Evolutionary conservation across 192 early-diverging fungal species (phyloP), one percentile per base, ranked within the genome.

Genomic region (Backusella mclennaniae): DNA sequence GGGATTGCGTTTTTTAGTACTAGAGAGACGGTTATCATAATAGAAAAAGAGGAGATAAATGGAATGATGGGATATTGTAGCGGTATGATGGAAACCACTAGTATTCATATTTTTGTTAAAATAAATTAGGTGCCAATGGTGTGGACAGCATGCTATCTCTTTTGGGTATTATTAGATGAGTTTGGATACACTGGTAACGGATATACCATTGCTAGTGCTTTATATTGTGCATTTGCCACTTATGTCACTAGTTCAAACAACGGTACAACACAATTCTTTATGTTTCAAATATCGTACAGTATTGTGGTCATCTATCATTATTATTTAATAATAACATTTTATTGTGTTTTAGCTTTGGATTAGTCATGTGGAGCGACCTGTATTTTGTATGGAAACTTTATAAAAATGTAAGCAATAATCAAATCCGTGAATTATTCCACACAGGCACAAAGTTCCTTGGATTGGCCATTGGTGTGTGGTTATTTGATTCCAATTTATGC

Each of bases 281-380:
- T 76, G 26, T 80, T 80, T 66, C 79, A 80, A 76, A 53, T 75
- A 36, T 76, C 71, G 79, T 80, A 76, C 72, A 75, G 56, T 59
- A 23, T 23, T 5, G 19, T 69, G 21, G 5, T 69, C 41, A 23
- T 35, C 56, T 26, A 26, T 66, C 35, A 46, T 44, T 68, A 69
- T 17, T 31, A 21, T 36, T 33, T 6, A 33, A 33, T 33, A 33
- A 33, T 33, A 33, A 33, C 33, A 33, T 33, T 33, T 33, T 33
- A 33, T 33, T 33, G 33, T 31, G 19, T 35, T 15, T 59, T 53
- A 80, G 79, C 12, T 76, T 80, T 72, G 79, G 75, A 4, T 23
- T 76, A 21, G 75, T 80, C 59, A 80, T 80, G 79, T 80, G 79
- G 75, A 76, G 74, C 35, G 76, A 75, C 56, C 73, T 80, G 35